Percentiles rank a stretch among this genome's conserved stretches.
These are phyloP conservation scores for Serendipita sp. DNA, from an alignment of 768 basidiomycete species.

Conservation along the genomic window DNA sequence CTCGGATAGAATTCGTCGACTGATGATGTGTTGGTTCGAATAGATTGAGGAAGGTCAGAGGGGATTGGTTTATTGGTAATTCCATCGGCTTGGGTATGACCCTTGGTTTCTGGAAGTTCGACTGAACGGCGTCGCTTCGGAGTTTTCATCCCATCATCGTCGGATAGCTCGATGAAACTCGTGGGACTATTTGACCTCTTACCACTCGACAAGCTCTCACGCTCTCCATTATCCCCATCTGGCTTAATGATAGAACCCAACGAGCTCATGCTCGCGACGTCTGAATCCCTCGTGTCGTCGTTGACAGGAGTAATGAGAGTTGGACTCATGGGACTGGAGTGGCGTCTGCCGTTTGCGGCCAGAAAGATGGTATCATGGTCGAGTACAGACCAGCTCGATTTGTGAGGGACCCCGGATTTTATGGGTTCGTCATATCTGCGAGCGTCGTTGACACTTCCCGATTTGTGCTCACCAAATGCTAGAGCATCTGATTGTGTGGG, in stretches of 20 bases:
- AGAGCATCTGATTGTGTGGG: constrained; percentile 25
- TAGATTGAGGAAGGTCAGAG: too few species aligned
- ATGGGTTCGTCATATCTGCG: not conserved
- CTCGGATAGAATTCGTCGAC: too few species aligned
- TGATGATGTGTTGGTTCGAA: too few species aligned
- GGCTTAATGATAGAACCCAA: constrained; percentile 15
- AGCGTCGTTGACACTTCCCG: not conserved
- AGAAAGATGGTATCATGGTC: not conserved
- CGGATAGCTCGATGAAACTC: constrained; percentile 55
- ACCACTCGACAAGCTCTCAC: not conserved
- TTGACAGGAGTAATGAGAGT: constrained; percentile 15
- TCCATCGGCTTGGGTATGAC: not conserved
- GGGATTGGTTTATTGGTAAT: too few species aligned
- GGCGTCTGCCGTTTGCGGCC: not conserved
- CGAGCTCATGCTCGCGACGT: constrained; percentile 18
- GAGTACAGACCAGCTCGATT: not conserved
- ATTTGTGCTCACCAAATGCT: constrained; percentile 13
- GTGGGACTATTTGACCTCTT: not conserved
- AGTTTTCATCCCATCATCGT: constrained; percentile 28
- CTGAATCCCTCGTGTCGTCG: constrained; percentile 18
- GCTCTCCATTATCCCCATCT: not conserved
- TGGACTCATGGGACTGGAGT: constrained; percentile 6
- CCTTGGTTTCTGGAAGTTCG: not conserved
- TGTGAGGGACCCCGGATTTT: not conserved
- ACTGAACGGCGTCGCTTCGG: not conserved